Evolutionary conservation across 169 alveolate genomes (phyloP).

Genomic region (Theileria orientalis): DNA sequence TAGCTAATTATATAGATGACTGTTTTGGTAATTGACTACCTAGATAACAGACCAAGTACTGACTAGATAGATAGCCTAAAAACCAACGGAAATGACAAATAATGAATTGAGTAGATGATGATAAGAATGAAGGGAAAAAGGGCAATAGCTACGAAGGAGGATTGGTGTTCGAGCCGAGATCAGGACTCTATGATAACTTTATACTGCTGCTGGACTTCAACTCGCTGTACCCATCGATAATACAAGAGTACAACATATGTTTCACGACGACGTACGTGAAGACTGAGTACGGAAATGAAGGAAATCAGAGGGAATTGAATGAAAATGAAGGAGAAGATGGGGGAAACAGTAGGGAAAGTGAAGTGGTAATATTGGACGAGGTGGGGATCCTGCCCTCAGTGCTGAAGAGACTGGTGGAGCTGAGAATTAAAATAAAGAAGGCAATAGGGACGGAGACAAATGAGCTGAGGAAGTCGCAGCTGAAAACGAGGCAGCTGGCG

Average conservation of each 20-base stretch:
- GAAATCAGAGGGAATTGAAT: constrained; percentile 1
- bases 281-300: not conserved
- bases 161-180: constrained; percentile 94
- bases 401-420: constrained; percentile 83
- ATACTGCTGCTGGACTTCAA: constrained; percentile 97
- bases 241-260: constrained; percentile 97
- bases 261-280: constrained; percentile 92
- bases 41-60: too few relatives aligned
- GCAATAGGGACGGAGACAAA: constrained; percentile 74
- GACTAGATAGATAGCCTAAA: too few relatives aligned
- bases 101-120: not conserved
- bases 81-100: too few relatives aligned
- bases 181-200: constrained; percentile 94
- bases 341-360: constrained; percentile 5
- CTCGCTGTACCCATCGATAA: constrained; percentile 98
- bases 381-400: constrained; percentile 87
- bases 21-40: not conserved
- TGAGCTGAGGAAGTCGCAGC: constrained; percentile 78
- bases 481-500: constrained; percentile 93
- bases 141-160: constrained; percentile 91
- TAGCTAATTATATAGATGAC: too few relatives aligned
- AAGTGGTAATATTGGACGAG: constrained; percentile 61
- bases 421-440: constrained; percentile 66
- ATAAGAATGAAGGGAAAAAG: constrained; percentile 32
- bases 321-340: constrained; percentile 9